Evolutionary conservation across 1,139 yeast species (phyloP), one percentile per base, ranked within the genome.

Genomic region (Candida sanyaensis): DNA sequence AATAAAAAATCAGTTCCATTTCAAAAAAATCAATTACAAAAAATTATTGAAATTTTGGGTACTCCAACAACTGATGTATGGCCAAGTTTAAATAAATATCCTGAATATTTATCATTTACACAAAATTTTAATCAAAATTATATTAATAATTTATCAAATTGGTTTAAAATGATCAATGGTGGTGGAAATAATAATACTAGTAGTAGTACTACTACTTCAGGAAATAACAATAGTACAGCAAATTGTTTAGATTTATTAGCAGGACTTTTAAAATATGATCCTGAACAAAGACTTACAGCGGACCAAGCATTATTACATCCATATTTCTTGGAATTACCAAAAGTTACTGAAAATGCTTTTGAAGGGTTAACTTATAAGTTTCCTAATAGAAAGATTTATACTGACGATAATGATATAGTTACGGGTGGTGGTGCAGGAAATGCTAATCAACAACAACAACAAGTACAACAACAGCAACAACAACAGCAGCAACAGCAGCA

Each of bases 1-100:
- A 88, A 88, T 56, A 91, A 89, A 63, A 92, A 92, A 62, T 86
- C 84, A 50, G 93, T 92, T 2, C 98, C 98, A 4, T 93, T 93
- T 64, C 99, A 93, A 66, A 84, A 88, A 49, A 92, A 88, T 61
- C 99, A 93, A 68, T 78, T 92, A 62, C 88, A 88, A 58, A 91
- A 91, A 62, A 92, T 93, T 27, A 74, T 93, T 31, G 98, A 93
- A 64, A 86, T 93, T 13, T 68, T 93, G 55, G 99, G 99, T 0
- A 83, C 96, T 0, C 99, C 99, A 0, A 81, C 81, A 3, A 63
- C 74, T 3, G 80, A 83, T 23, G 77, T 72, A 41, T 93, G 99
- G 99, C 88, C 93, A 0, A 75, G 86, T 26, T 66, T 93, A 39
- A 73, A 77, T 43, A 84, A 84, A 54, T 91, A 90, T 61, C 99